Evolutionary conservation across 495 filamentous ascomycete genomes (phyloP), one percentile per base, ranked within the genome.

Genomic region (Chaetomidium leptoderma): DNA sequence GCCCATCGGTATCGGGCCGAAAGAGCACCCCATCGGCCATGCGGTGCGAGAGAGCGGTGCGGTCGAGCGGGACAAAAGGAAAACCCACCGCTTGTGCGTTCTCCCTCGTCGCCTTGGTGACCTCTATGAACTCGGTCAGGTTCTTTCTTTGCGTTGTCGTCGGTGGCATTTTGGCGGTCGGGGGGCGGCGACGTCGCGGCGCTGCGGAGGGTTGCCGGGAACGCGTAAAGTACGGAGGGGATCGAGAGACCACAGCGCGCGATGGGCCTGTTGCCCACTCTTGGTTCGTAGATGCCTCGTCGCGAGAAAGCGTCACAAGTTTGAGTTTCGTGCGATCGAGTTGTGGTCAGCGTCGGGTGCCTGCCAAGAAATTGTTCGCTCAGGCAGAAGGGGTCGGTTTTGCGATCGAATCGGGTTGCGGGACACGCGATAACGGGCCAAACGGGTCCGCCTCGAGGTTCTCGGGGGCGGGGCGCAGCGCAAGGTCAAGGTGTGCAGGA

Each of bases 21-120:
- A 58, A 63, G 59, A 61, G 24, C 29, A 56, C 30, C 39, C 49
- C 36, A 32, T 56, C 52, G 52, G 52, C 49, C 50, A 57, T 45
- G 55, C 61, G 53, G 55, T 60, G 46, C 49, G 61, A 63, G 50
- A 53, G 55, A 52, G 49, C 44, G 48, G 14, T 1, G 33, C 50
- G 40, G 47, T 23, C 46, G 39, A 30, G 29, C 42, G 26, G 21
- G 24, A 56, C 30, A 57, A 57, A 37, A 63, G 27, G 16, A 10
- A 51, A 51, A 51, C 74, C 67, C 70, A 84, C 83, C 62, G 67
- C 69, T 33, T 70, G 63, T 23, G 84, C 84, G 11, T 57, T 75
- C 52, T 74, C 81, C 37, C 81, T 79, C 11, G 75, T 69, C 6
- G 78, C 67, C 23, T 76, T 72, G 10, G 84, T 85, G 49, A 84